Evolutionary conservation across 768 basidiomycete genomes (phyloP), one percentile per base, ranked within the genome.

Genomic region (Tulasnella sp.): DNA sequence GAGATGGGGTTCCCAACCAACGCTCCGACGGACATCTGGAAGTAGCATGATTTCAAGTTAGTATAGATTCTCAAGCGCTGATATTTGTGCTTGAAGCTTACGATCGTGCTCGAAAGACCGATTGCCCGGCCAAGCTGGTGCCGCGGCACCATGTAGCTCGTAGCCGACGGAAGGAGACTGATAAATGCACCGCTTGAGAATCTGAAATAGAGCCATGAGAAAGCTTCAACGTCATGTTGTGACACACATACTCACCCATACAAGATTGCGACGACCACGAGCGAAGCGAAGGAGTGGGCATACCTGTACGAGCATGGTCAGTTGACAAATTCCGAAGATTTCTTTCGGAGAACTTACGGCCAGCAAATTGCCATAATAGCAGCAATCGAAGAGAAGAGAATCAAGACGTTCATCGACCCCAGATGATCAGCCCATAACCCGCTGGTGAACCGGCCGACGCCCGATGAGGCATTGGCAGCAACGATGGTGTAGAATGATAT

Each of bases 361-460:
- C 92, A 94, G 5, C 81, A 81, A 75, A 87, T 88, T 0, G 90
- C 90, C 63, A 88, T 76, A 36, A 87, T 78, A 0, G 84, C 89
- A 0, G 88, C 86, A 0, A 85, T 41, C 19, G 83, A 72, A 0
- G 86, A 88, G 35, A 87, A 86, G 0, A 90, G 88, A 8, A 84
- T 84, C 83, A 92, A 88, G 37, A 89, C 81, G 73, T 89, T 92
- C 74, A 91, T 81, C 0, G 86, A 78, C 14, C 91, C 91, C 29
- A 75, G 69, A 12, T 68, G 62, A 70, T 79, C 79, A 12, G 77
- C 78, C 32, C 77, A 65, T 26, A 79, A 67, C 32, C 79, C 76
- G 29, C 77, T 76, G 5, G 71, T 36, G 32, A 80, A 70, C 3
- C 79, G 78, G 7, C 79, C 79, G 34, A 79, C 37, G 36, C 73